Percentiles rank a stretch among this genome's conserved stretches.
These are phyloP conservation scores for Penicillium samsonianum DNA, from an alignment of 495 filamentous ascomycete species.

Conservation along the genomic window DNA sequence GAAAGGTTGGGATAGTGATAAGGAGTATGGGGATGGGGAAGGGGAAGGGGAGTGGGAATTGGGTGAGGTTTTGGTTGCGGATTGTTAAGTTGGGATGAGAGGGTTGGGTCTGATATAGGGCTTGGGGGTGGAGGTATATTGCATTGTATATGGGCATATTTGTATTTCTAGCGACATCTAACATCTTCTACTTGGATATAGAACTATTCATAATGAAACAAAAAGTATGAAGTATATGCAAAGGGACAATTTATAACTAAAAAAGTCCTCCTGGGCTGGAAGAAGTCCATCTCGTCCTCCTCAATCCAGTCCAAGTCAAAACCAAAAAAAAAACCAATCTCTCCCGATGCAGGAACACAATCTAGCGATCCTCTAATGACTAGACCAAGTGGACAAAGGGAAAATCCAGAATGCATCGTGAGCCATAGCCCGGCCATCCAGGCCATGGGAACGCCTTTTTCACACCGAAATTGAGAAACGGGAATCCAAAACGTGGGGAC, in stretches of 20 bases:
- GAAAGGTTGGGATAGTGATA: not conserved
- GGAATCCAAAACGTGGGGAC: constrained; percentile 10
- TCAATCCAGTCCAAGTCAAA: not conserved
- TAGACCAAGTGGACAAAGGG: constrained; percentile 7
- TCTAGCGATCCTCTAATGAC: constrained; percentile 5
- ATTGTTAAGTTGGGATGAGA: not conserved
- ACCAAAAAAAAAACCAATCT: not conserved
- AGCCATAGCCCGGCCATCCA: constrained; percentile 1
- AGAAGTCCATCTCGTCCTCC: not conserved
- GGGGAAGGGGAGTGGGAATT: not conserved
- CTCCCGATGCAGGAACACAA: not conserved
- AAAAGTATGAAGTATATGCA: constrained; percentile 9
- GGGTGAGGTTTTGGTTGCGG: constrained; percentile 1
- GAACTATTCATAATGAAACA: not conserved
- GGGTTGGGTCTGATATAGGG: too few species aligned
- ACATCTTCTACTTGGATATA: not conserved
- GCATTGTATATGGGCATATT: not conserved
- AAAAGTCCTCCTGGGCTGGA: not conserved
- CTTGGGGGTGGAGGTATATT: too few species aligned
- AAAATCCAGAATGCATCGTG: constrained; percentile 11
- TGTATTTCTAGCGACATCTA: constrained; percentile 3
- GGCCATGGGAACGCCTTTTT: constrained; percentile 12
- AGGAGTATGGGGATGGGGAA: not conserved
- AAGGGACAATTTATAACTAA: constrained; percentile 4
- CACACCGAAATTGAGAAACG: constrained; percentile 1